Evolutionary conservation across 192 early-diverging fungal genomes (phyloP).

Genomic region (Backusella luteola): DNA sequence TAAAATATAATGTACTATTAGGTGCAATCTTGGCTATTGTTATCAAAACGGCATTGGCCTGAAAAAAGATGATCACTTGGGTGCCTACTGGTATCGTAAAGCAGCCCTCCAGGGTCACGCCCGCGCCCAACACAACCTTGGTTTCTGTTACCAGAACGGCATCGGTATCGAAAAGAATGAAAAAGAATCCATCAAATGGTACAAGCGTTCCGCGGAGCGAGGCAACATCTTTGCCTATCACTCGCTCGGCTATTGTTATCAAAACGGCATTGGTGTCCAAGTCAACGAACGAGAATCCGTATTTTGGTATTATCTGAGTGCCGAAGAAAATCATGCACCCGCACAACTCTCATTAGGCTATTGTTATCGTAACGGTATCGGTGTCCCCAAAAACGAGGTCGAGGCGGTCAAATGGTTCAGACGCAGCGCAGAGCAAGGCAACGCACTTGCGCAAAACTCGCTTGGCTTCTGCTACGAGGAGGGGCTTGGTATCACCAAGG

Average conservation of each 20-base stretch:
- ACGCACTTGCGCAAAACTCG: slow-evolving; percentile 76
- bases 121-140: slow-evolving; percentile 64
- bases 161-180: slow-evolving; percentile 70
- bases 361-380: slow-evolving; percentile 60
- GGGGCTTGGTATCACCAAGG: slow-evolving; percentile 61
- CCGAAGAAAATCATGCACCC: slow-evolving; percentile 66
- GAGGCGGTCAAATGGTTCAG: slow-evolving; percentile 66
- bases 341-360: slow-evolving; percentile 73
- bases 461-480: slow-evolving; percentile 83
- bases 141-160: slow-evolving; percentile 78
- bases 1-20: too few species aligned
- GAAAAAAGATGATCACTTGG: slow-evolving; percentile 38
- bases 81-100: slow-evolving; percentile 63
- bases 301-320: slow-evolving; percentile 63
- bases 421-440: slow-evolving; percentile 60
- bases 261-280: slow-evolving; percentile 57
- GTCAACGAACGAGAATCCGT: slow-evolving; percentile 48
- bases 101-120: slow-evolving; percentile 68
- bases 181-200: slow-evolving; percentile 62
- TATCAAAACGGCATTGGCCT: slow-evolving; percentile 74
- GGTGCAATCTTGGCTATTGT: slow-evolving; percentile 78
- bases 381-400: slow-evolving; percentile 45
- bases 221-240: slow-evolving; percentile 53
- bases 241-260: slow-evolving; percentile 59
- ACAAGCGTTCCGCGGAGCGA: slow-evolving; percentile 49